phyloP scores from a whole-genome alignment of 1,139 yeast species.

The Nakaseomyces bracarensis region DNA sequence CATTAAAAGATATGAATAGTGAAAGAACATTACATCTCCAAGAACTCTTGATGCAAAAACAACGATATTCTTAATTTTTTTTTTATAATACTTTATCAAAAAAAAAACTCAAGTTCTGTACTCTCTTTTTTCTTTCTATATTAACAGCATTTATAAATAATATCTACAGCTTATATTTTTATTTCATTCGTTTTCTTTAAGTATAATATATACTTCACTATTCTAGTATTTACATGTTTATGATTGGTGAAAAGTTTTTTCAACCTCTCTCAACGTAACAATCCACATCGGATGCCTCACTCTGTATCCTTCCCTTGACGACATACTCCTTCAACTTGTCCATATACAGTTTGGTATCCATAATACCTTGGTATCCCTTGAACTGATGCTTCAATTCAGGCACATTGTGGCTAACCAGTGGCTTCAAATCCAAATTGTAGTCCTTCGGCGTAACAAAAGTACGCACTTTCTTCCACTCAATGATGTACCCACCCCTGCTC shows the following conservation, averaged over 20 bases:
- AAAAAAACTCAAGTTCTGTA: too few relatives aligned
- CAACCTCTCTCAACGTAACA: conserved; percentile 28
- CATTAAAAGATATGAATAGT: too few relatives aligned
- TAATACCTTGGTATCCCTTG: conserved; percentile 58
- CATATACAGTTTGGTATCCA: conserved; percentile 67
- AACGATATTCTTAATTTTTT: too few relatives aligned
- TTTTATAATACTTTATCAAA: too few relatives aligned
- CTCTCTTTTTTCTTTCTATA: too few relatives aligned
- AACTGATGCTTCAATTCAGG: conserved; percentile 64
- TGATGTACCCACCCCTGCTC: conserved; percentile 60
- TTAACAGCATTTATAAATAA: too few relatives aligned
- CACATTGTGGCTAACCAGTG: conserved; percentile 64
- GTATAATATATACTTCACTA: too few relatives aligned
- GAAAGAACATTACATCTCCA: too few relatives aligned
- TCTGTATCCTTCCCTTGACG: conserved; percentile 47
- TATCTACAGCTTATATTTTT: too few relatives aligned
- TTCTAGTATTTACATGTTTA: neutral
- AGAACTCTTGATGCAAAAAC: too few relatives aligned
- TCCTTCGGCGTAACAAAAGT: conserved; percentile 79
- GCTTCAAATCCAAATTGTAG: conserved; percentile 45
- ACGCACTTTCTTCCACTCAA: conserved; percentile 80
- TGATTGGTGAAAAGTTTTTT: neutral
- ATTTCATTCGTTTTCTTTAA: too few relatives aligned
- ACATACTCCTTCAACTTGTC: conserved; percentile 68
- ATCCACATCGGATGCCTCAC: conserved; percentile 25